Evolutionary conservation across 2,329 filamentous ascomycete species (phyloP).

Genomic region (Clonostachys solani): DNA sequence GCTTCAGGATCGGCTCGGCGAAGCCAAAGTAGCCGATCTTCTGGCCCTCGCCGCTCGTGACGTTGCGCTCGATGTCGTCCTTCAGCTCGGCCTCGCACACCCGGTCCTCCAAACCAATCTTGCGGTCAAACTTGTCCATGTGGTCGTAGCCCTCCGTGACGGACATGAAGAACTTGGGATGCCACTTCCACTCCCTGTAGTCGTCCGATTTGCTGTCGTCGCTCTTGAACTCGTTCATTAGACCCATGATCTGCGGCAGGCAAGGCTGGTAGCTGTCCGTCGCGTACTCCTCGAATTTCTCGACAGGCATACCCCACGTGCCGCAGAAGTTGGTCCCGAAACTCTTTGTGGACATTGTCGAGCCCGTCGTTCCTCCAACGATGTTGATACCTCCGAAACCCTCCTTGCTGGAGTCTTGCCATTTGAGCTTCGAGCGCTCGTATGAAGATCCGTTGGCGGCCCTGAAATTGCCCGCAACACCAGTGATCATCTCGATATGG

Average conservation of each 20-base stretch:
- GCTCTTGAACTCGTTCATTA: conserved; percentile 10
- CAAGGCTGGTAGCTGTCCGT: conserved; percentile 31
- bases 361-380: conserved; percentile 21
- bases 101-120: conserved; percentile 13
- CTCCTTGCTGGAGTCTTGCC: conserved; percentile 8
- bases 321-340: conserved; percentile 25
- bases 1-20: conserved; percentile 30
- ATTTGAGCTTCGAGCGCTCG: not conserved
- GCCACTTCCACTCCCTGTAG: conserved; percentile 9
- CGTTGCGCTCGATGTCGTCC: conserved; percentile 3
- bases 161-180: conserved; percentile 8
- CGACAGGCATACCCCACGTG: conserved; percentile 22
- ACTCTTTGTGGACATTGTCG: conserved; percentile 29
- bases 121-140: conserved; percentile 6
- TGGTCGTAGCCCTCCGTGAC: conserved; percentile 9
- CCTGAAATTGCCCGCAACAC: conserved; percentile 8
- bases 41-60: conserved; percentile 3
- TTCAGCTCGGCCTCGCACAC: conserved; percentile 9
- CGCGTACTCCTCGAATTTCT: conserved; percentile 26
- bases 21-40: conserved; percentile 36
- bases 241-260: conserved; percentile 16
- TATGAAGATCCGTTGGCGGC: conserved; percentile 6
- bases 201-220: conserved; percentile 2
- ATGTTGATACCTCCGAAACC: conserved; percentile 25
- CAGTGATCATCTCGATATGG: conserved; percentile 14